Base-by-base conservation (phyloP, 108 stramenopile species). In the Bacterosira constricta region DNA sequence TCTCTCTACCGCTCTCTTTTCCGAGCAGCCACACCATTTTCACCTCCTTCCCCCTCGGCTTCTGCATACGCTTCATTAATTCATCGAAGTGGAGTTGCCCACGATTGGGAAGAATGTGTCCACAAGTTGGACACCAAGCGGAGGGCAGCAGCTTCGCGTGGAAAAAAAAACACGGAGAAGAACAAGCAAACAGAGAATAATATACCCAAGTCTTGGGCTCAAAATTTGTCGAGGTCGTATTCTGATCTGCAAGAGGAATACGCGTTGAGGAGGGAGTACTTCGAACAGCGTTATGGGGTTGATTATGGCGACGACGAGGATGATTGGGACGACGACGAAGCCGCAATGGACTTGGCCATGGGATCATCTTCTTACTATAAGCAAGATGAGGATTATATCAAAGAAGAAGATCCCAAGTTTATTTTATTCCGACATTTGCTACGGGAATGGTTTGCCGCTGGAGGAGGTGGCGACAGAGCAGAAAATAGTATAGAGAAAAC, bases 1-100 rank as follows among this genome's bases (percentile, higher is more conserved):
- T 69, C 78, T 8, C 68, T 94, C 34, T 91, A 91, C 65, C 83
- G 90, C 18, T 85, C 90, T 36, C 76, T 94, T 29, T 83, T 94
- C 15, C 73, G 85, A 20, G 49, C 88, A n/a, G 66, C 83, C 44
- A 73, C 81, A 17, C 87, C 84, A 1, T 94, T 87, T 66, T 78
- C 82, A 8, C 25, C 64, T 21, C 87, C 85, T 1, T 84, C 83
- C 3, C 71, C 84, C 21, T 53, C 79, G 46, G 80, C 82, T 4
- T 25, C 56, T 11, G 69, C 79, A 23, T 64, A 86, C 31, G 63
- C 84, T 15, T 85, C 74, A 41, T 63, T 94, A 17, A 20, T 94
- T 15, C 85, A 88, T 53, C 84, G 93, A 25, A 75, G 78, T 25
- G 87, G 87, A 6, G 63, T 62, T 10, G 81, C 86, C 12, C 88